Base-by-base conservation (phyloP, 768 basidiomycete species). In the Dacryopinax spathularia region DNA sequence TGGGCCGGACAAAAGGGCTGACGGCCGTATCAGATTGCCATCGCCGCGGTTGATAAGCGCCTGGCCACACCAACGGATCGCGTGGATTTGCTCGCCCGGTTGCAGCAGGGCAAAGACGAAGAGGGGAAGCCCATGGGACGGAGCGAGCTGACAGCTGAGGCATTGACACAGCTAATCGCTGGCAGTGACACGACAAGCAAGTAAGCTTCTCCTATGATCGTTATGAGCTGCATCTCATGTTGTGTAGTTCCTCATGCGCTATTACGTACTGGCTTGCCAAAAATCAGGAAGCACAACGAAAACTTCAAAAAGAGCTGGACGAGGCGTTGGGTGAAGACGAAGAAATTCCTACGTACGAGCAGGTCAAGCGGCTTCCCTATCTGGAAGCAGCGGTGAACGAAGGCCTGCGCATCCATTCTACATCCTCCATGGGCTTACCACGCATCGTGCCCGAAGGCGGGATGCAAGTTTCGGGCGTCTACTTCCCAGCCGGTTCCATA, bases 121-220 rank as follows among this genome's bases (percentile, higher is more conserved):
- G 76, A 80, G 29, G 93, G 92, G 16, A 83, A 90, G 2, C 83
- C 80, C 0, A 86, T 96, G 87, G 84, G 87, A 0, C 78, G 80
- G 29, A 84, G 83, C 68, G 93, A 95, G 71, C 75, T 96, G 63
- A 95, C 91, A 0, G 91, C 91, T 0, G 93, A 96, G 75, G 87
- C 88, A 44, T 74, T 89, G 20, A 91, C 91, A 0, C 82, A 91
- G 59, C 79, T 93, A 18, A 91, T 93, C 66, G 90, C 90, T 5
- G 91, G 91, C 1, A 88, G 87, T 2, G 92, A 96, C 69, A 96
- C 92, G 1, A 95, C 93, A 0, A 92, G 91, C 48, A 96, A 95
- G 89, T 90, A 68, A 65, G 85, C 64, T 27, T 48, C 22, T 64
- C 25, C 25, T 64, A 31, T 33, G n/a, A n/a, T 34, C 20, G 31